Evolutionary conservation across 78 protist genomes (phyloP), one percentile per base, ranked within the genome.

Genomic region (Planoprotostelium fungivorum): DNA sequence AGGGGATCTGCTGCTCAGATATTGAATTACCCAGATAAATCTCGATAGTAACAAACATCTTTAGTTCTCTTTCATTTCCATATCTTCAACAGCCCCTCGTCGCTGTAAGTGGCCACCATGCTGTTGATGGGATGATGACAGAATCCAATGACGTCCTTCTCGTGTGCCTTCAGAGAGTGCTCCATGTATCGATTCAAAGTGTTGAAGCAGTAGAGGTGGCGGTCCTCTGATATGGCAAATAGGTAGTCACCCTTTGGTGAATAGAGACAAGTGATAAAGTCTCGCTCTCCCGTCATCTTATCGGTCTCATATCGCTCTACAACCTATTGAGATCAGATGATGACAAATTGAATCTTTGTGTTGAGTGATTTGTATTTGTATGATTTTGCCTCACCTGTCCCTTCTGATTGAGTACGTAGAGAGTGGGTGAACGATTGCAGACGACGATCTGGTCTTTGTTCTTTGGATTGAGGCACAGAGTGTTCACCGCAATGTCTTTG

Each of bases 241-340:
- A 94, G 39, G 63, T 83, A 96, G 25, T 89, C 95, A 1, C 96
- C 95, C 16, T 89, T 87, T 1, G 97, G 95, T 28, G 96, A 92
- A 1, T 92, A 38, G 38, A 38, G 28, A 35, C 93, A 89, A 23
- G 51, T 34, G 28, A 92, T 36, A 37, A 96, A 96, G 51, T 93
- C 94, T n/a, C 88, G 73, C 16, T 5, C 87, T 0, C 86, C 84
- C 35, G 38, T 29, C 28, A 16, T 10, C 88, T 88, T 84, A 29
- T 35, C 89, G 0, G 35, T n/a, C 0, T 31, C 0, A 34, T 36
- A 87, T 31, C 86, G 28, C 36, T 87, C 23, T 16, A 91, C 88
- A 16, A 91, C 86, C 93, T 91, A 84, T n/a, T 34, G 28, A 10
- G 1, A 29, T 37, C 36, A 63, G n/a, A n/a, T n/a, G n/a, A 31